Percentiles rank a stretch among this genome's conserved stretches.
Conservation (phyloP, 345 rosid genomes). For the Camelina neglecta region DNA sequence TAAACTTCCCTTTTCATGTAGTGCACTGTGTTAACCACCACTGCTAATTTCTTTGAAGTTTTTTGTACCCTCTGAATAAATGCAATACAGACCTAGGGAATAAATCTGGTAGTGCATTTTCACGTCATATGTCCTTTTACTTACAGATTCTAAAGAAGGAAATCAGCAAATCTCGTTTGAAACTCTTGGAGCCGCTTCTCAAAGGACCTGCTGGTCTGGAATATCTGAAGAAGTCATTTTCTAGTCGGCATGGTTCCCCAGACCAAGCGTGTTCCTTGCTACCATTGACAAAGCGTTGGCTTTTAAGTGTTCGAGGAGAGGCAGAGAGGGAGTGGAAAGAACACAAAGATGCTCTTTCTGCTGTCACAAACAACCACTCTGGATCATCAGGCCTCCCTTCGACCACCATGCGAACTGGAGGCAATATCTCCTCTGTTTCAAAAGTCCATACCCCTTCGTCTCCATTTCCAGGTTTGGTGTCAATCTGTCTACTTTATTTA, state of each 20-base stretch:
- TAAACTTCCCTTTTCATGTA: background rate
- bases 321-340: slow-evolving; percentile 81
- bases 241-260: slow-evolving; percentile 58
- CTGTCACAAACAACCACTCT: slow-evolving; percentile 43
- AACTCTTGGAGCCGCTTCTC: slow-evolving; percentile 75
- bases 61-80: background rate
- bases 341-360: slow-evolving; percentile 58
- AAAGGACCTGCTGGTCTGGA: slow-evolving; percentile 91
- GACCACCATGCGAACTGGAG: slow-evolving; percentile 74
- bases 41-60: background rate
- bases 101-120: background rate
- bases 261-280: slow-evolving; percentile 57
- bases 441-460: slow-evolving; percentile 41
- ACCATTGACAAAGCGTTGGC: slow-evolving; percentile 69
- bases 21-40: background rate
- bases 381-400: slow-evolving; percentile 62
- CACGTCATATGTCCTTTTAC: background rate
- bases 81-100: background rate
- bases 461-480: slow-evolving; percentile 49
- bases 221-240: slow-evolving; percentile 72
- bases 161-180: slow-evolving; percentile 81
- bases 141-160: slow-evolving; percentile 69
- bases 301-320: slow-evolving; percentile 55
- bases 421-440: slow-evolving; percentile 53
- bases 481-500: slow-evolving; percentile 8